These are phyloP conservation scores for Vaccinium corymbosum DNA, from an alignment of 148 eudicot genomes.

Conservation along the genomic window DNA sequence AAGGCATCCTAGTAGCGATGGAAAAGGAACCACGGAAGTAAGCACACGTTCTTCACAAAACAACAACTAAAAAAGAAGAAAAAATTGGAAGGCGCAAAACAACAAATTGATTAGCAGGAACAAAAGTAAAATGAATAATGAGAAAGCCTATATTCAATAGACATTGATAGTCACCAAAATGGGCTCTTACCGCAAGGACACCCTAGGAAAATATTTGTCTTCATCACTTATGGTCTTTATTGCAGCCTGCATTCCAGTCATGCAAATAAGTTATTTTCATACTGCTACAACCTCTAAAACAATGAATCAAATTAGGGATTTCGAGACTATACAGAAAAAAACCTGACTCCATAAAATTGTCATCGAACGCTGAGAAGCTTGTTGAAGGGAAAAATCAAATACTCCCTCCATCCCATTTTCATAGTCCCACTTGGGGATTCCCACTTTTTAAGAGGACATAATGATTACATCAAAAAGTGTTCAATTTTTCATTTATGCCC, in stretches of 20 bases:
- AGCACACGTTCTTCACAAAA: constrained; percentile 14
- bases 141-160: constrained; percentile 11
- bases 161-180: constrained; percentile 14
- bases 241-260: constrained; percentile 63
- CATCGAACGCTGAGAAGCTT: neutral
- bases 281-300: neutral
- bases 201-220: constrained; percentile 84
- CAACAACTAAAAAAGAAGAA: neutral
- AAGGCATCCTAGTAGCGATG: constrained; percentile 58
- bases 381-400: neutral
- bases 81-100: no score
- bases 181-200: constrained; percentile 69
- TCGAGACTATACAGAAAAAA: constrained; percentile 12
- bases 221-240: constrained; percentile 89
- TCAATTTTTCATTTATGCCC: no score
- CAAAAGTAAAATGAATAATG: neutral
- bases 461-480: no score
- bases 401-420: neutral
- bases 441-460: no score
- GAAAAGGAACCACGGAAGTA: constrained; percentile 11
- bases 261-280: constrained; percentile 4
- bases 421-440: no score
- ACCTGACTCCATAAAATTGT: neutral
- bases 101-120: neutral
- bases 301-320: neutral